Evolutionary conservation across 106 monocot species (phyloP).

Genomic region (Allium sativum): DNA sequence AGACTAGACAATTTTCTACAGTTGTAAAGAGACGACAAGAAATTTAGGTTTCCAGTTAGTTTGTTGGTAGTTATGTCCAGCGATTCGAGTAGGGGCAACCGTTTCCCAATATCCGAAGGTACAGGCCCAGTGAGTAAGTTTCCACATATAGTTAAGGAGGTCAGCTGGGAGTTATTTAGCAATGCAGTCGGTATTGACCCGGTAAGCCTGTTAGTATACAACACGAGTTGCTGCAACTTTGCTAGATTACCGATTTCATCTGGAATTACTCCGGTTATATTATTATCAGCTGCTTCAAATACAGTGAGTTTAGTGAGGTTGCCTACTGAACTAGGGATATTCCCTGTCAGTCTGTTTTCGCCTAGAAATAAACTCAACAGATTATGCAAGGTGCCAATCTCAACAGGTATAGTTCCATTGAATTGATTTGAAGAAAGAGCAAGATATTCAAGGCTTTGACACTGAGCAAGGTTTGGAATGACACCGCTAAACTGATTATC

Average conservation of each 20-base stretch:
- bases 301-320: background rate
- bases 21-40: background rate
- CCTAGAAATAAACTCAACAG: background rate
- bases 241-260: background rate
- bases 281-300: background rate
- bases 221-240: background rate
- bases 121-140: background rate
- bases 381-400: background rate
- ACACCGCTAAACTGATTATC: background rate
- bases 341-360: background rate
- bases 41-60: background rate
- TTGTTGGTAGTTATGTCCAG: background rate
- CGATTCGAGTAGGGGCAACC: background rate
- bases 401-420: background rate
- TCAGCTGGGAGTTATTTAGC: background rate
- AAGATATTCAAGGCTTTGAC: background rate
- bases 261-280: background rate
- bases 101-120: background rate
- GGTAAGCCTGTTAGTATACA: background rate
- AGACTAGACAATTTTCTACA: background rate
- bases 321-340: background rate
- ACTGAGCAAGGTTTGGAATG: background rate
- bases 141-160: background rate
- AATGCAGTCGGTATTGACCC: background rate
- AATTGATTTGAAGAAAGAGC: background rate